Evolutionary conservation across 1,284 basidiomycete genomes (phyloP), one percentile per base, ranked within the genome.

Genomic region (Cutaneotrichosporon cyanovorans): DNA sequence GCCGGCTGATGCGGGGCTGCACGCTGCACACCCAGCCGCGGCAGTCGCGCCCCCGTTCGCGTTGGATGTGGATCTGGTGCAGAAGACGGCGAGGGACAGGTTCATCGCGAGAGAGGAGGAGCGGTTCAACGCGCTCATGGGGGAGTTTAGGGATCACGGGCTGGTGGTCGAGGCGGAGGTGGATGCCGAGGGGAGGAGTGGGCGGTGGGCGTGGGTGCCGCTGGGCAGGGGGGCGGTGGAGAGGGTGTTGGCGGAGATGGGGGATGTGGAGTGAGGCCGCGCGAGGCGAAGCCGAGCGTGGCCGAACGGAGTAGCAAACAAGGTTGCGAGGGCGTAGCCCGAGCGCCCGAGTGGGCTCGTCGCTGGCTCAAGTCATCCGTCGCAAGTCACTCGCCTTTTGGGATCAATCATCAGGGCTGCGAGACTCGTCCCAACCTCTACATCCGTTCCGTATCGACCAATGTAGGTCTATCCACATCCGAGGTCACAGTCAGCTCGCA

Each of bases 91-190:
- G 3, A 61, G 60, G 40, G 84, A 87, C 45, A 77, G 84, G 37
- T 91, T 95, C 60, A 80, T 93, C 42, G 89, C 89, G 6, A 83
- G 84, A 38, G 89, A 82, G 63, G 87, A 91, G 58, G 85, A 84
- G 14, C 79, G 88, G 35, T 75, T 92, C 63, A 77, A 84, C 25
- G 80, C 87, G 8, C 73, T 91, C 25, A 72, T 95, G 41, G 82
- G 82, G 20, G 91, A 96, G 71, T 95, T 91, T 68, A 79, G 79
- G 59, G 91, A 96, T 67, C 91, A 96, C 60, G 81, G 81, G 2
- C 66, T 95, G 58, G 80, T 95, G 14, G 74, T 86, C 15, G 71
- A 74, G 15, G 75, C 76, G 7, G 51, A 51, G n/a, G 40, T 59
- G 62, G 56, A 72, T 65, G 51, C 60, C 52, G 51, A 72, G 23